These are phyloP conservation scores for Populus ilicifolia DNA, from an alignment of 345 rosid genomes.

Conservation along the genomic window DNA sequence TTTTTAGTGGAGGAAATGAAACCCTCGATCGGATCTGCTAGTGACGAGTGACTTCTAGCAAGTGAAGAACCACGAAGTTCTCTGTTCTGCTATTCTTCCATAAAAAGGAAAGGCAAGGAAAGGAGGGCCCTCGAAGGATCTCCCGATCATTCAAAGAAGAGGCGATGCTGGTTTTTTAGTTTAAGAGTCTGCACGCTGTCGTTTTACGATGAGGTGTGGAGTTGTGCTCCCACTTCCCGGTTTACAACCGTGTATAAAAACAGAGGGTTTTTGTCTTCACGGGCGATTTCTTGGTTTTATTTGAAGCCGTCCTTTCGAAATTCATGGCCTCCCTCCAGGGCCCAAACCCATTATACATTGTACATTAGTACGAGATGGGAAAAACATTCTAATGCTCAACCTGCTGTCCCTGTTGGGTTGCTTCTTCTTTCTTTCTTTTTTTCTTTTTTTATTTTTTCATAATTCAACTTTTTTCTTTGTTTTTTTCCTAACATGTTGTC, in stretches of 20 bases:
- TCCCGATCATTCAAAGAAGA: no score
- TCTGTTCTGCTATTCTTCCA: background rate
- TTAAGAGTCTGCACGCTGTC: background rate
- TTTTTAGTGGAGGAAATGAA: conserved; percentile 8
- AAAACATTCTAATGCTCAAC: no score
- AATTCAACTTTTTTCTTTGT: no score
- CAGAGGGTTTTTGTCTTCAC: no score
- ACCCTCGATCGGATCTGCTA: conserved; percentile 30
- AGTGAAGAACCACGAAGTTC: background rate
- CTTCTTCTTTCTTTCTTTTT: no score
- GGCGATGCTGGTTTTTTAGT: background rate
- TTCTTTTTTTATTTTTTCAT: no score
- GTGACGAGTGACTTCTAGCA: background rate
- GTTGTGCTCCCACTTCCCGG: background rate
- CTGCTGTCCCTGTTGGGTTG: no score
- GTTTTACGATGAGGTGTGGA: background rate
- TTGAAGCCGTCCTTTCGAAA: background rate
- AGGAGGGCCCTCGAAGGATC: background rate
- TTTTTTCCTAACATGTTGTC: no score
- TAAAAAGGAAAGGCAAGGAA: background rate
- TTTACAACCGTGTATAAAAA: no score
- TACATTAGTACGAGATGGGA: no score
- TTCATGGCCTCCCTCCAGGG: background rate
- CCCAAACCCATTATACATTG: background rate
- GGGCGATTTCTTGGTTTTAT: background rate